phyloP scores from a whole-genome alignment of 345 rosid genomes.

The Salix brachista region DNA sequence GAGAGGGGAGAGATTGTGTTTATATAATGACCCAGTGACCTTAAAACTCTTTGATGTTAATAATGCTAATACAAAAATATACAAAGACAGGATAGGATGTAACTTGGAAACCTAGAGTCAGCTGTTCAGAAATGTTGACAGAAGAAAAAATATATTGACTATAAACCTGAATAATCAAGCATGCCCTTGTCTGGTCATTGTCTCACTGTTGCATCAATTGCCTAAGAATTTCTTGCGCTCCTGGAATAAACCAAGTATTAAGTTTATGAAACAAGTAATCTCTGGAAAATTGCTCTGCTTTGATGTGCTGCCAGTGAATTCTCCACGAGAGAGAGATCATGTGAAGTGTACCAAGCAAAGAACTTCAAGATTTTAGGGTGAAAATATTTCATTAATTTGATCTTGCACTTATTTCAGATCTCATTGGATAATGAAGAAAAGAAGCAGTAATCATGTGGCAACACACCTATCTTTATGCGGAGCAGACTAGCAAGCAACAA shows the following conservation, averaged over 20 bases:
- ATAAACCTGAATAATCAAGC: neutral
- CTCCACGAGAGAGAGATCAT: neutral
- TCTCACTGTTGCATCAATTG: neutral
- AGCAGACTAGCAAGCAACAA: neutral
- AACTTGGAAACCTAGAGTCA: neutral
- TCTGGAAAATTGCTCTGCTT: neutral
- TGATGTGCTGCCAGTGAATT: neutral
- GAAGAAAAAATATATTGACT: neutral
- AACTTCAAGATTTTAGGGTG: neutral
- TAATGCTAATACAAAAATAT: neutral
- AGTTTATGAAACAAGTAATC: neutral
- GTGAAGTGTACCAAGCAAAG: neutral
- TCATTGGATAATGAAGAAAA: neutral
- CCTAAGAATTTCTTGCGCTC: constrained; percentile 9
- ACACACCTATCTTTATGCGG: neutral
- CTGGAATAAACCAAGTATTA: neutral
- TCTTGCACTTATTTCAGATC: neutral
- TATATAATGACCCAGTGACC: neutral
- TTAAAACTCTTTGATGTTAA: neutral
- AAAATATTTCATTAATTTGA: neutral
- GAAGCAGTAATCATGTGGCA: neutral
- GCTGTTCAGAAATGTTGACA: constrained; percentile 9
- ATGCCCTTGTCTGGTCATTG: neutral
- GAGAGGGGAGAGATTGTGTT: neutral
- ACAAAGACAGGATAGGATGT: neutral